Evolutionary conservation across 805 yeast species (phyloP), one percentile per base, ranked within the genome.

Genomic region (Starmerella riodocensis): DNA sequence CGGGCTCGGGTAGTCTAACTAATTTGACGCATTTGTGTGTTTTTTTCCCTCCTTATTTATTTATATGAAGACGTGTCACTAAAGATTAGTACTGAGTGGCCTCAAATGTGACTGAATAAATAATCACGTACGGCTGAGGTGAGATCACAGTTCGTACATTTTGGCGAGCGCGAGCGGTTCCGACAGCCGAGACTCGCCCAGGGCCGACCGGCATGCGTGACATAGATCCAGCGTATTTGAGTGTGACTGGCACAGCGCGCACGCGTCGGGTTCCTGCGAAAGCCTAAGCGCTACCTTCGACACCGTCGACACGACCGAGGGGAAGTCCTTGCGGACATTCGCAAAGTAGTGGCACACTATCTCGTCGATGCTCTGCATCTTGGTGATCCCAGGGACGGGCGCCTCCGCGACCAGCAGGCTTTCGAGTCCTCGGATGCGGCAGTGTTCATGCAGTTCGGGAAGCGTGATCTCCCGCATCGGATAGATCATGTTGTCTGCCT

Each of bases 271-370:
- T 11, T 30, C 26, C 19, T 48, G 51, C n/a, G 47, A 40, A 4
- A 86, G 60, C 55, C 88, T 85, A 34, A 76, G 76, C 4, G 91
- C 94, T 0, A 94, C 85, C 48, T 82, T 77, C 12, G 85, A 85
- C 17, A 88, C 96, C 0, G 97, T 86, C 0, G 95, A 79, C 3
- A 86, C 85, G 2, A 88, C 81, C 41, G 88, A 82, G 0, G 94
- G 85, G 54, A 85, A 85, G 13, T 76, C 85, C 5, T 67, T 67
- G 52, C 83, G 94, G 19, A 86, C 73, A 25, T 67, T 66, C 23
- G 64, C 67, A 50, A 83, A 83, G 57, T 88, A 88, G 36, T 74
- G 70, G 21, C 73, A 64, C 1, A 85, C 76, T 36, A 88, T 66
- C 53, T 83, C 93, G 51, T 81, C 78, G 16, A 88, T 77, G 2